A percentile compares a stretch with the other conserved stretches of the same genome.
Evolutionary conservation across 2,329 filamentous ascomycete species (phyloP).

Genomic region (Colletotrichum sp.): DNA sequence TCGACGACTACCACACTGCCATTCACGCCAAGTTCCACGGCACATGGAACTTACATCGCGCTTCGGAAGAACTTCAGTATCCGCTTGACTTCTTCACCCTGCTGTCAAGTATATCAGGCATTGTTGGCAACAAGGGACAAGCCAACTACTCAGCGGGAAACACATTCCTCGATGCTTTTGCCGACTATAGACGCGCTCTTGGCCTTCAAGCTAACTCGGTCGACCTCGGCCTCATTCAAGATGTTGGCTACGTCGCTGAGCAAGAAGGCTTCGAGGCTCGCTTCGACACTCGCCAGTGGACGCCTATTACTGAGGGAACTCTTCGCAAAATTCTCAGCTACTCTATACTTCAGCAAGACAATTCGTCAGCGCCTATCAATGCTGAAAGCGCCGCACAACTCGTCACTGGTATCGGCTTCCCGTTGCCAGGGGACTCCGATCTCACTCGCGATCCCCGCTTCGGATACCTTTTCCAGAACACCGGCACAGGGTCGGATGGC

Average conservation of each 20-base stretch:
- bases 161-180: slow-evolving; percentile 35
- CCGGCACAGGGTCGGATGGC: neutral
- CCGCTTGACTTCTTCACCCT: slow-evolving; percentile 41
- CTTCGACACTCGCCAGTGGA: neutral
- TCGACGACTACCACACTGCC: slow-evolving; percentile 31
- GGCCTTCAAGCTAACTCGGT: neutral
- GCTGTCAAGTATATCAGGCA: slow-evolving; percentile 33
- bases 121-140: slow-evolving; percentile 35
- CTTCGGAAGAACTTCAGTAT: slow-evolving; percentile 22
- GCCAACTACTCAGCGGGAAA: slow-evolving; percentile 40
- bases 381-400: slow-evolving; percentile 27
- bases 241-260: neutral
- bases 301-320: slow-evolving; percentile 30
- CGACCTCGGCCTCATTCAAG: neutral
- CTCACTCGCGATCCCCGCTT: slow-evolving; percentile 22
- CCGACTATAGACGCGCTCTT: slow-evolving; percentile 19
- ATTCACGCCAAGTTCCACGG: slow-evolving; percentile 38
- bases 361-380: slow-evolving; percentile 1
- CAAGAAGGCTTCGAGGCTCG: neutral
- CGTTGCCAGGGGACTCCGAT: slow-evolving; percentile 27
- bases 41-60: slow-evolving; percentile 43
- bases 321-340: slow-evolving; percentile 31
- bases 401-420: slow-evolving; percentile 27
- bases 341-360: slow-evolving; percentile 31
- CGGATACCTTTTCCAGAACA: neutral